Conservation (phyloP, 805 yeast species). For the Suhomyces faveliae region DNA sequence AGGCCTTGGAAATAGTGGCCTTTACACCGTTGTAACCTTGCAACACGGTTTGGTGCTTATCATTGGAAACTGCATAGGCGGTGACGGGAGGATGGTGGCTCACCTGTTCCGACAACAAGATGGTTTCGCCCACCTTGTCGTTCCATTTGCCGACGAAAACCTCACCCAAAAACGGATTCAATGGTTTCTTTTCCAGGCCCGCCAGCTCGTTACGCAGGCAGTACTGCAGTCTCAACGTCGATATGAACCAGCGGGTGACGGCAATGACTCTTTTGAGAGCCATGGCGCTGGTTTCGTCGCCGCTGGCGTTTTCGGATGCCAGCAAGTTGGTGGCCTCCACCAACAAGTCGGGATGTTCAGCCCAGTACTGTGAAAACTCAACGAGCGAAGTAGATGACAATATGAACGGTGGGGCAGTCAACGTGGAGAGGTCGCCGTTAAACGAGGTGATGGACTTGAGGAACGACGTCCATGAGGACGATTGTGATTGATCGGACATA, state of each 20-base stretch:
- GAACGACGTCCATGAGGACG: constrained; percentile 82
- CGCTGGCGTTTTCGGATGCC: constrained; percentile 37
- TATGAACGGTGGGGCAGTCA: constrained; percentile 97
- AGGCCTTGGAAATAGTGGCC: constrained; percentile 74
- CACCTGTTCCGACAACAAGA: constrained; percentile 85
- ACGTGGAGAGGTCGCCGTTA: constrained; percentile 87
- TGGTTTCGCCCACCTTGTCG: constrained; percentile 65
- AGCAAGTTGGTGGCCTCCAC: constrained; percentile 62
- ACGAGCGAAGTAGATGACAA: constrained; percentile 83
- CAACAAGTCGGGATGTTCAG: constrained; percentile 83
- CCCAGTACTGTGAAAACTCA: constrained; percentile 96
- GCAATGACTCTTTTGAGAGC: constrained; percentile 69
- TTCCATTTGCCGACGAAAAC: constrained; percentile 88
- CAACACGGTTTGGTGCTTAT: constrained; percentile 61
- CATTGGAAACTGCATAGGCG: constrained; percentile 82
- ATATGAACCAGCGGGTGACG: constrained; percentile 87
- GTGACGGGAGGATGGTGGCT: constrained; percentile 98
- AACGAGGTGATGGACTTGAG: constrained; percentile 87
- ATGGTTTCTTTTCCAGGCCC: constrained; percentile 97
- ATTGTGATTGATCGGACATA: constrained; percentile 4
- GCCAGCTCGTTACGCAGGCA: constrained; percentile 86
- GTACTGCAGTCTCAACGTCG: constrained; percentile 89
- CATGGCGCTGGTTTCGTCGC: constrained; percentile 36
- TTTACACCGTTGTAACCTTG: constrained; percentile 91
- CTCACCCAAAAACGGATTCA: constrained; percentile 96